Percentiles rank a stretch among this genome's conserved stretches.
These are phyloP conservation scores for Phytopythium helicoides DNA, from an alignment of 352 stramenopile species.

Conservation along the genomic window DNA sequence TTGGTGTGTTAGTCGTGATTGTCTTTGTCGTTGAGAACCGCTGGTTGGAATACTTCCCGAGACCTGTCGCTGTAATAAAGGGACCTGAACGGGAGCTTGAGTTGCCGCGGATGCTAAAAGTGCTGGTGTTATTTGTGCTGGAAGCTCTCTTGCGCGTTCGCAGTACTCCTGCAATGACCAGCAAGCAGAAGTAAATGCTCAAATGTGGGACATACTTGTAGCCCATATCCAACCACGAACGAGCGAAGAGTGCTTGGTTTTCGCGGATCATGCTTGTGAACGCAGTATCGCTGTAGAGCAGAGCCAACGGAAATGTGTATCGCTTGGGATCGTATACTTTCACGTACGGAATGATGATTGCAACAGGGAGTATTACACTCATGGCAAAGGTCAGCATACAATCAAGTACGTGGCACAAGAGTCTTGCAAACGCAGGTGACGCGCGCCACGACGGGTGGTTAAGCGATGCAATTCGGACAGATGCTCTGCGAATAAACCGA, in stretches of 20 bases:
- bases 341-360: constrained; percentile 14
- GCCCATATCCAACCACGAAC: constrained; percentile 17
- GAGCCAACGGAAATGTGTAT: constrained; percentile 25
- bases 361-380: constrained; percentile 10
- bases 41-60: too few relatives aligned
- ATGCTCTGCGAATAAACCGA: neutral
- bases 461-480: neutral
- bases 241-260: constrained; percentile 36
- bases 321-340: constrained; percentile 22
- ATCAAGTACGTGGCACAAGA: constrained; percentile 14
- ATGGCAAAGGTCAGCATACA: neutral
- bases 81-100: neutral
- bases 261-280: constrained; percentile 47
- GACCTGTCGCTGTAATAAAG: too few relatives aligned
- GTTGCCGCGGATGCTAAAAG: neutral
- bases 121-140: neutral
- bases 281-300: constrained; percentile 39
- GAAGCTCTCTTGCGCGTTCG: too few relatives aligned
- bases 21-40: too few relatives aligned
- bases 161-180: constrained; percentile 18
- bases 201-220: constrained; percentile 32
- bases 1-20: too few relatives aligned
- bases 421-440: constrained; percentile 4
- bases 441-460: neutral
- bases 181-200: constrained; percentile 30